Evolutionary conservation across 352 stramenopile genomes (phyloP).

Genomic region (Peronosclerospora sorghi): DNA sequence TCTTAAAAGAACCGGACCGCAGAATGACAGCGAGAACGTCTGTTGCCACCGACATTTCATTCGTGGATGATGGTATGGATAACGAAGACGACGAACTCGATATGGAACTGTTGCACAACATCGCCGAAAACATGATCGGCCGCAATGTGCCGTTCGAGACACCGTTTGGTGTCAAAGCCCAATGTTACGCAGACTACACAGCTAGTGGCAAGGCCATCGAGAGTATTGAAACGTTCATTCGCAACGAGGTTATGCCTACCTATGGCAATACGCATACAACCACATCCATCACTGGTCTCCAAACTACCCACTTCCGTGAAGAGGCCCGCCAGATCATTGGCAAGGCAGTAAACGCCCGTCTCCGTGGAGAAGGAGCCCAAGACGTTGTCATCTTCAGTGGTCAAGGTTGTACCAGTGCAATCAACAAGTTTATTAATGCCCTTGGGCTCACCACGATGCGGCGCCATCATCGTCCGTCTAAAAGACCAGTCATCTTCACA

Average conservation of each 20-base stretch:
- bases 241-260: constrained; percentile 82
- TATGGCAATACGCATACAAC: constrained; percentile 98
- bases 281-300: constrained; percentile 57
- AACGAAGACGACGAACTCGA: constrained; percentile 18
- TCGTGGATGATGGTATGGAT: constrained; percentile 1
- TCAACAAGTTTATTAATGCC: constrained; percentile 73
- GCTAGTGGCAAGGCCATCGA: constrained; percentile 84
- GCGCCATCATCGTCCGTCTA: constrained; percentile 17
- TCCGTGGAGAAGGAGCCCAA: constrained; percentile 65
- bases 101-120: constrained; percentile 24
- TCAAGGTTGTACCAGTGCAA: constrained; percentile 74
- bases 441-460: constrained; percentile 44
- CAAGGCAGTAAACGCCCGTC: constrained; percentile 81
- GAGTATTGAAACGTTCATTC: constrained; percentile 88
- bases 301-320: constrained; percentile 91
- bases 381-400: constrained; percentile 94
- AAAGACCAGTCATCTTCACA: constrained; percentile 84
- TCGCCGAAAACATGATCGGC: constrained; percentile 45
- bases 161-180: constrained; percentile 61
- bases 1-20: constrained; percentile 16
- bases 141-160: constrained; percentile 38
- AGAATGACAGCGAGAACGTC: constrained; percentile 14
- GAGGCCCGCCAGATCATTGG: constrained; percentile 91
- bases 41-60: constrained; percentile 16
- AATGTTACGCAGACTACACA: constrained; percentile 94